A percentile compares a stretch with the other conserved stretches of the same genome.
Evolutionary conservation across 2,329 filamentous ascomycete genomes (phyloP).

Genomic region (Alternaria dauci): DNA sequence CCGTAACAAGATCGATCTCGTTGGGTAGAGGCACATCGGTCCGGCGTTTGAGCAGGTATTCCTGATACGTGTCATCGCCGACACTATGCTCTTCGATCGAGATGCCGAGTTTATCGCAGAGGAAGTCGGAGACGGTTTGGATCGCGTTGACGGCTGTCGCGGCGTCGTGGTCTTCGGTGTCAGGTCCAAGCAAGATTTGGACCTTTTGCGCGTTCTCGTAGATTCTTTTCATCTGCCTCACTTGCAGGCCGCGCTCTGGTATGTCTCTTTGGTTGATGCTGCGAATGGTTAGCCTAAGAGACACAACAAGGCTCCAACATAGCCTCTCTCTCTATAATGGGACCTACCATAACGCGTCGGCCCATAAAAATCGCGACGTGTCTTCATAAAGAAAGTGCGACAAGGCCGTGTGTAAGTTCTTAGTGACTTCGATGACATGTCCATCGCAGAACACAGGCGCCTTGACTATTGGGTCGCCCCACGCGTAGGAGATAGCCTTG

Average conservation of each 20-base stretch:
- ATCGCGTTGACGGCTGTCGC: too few species aligned
- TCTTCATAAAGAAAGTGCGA: neutral
- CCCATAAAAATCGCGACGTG: neutral
- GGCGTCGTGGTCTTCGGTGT: too few species aligned
- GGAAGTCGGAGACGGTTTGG: too few species aligned
- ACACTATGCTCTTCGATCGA: neutral
- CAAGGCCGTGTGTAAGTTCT: neutral
- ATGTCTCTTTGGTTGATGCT: neutral
- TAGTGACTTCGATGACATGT: neutral
- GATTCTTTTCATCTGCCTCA: too few species aligned
- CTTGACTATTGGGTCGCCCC: neutral
- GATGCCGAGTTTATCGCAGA: too few species aligned
- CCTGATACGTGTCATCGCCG: neutral
- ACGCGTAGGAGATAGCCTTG: neutral
- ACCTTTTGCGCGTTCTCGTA: too few species aligned
- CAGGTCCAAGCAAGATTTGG: too few species aligned
- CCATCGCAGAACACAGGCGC: neutral
- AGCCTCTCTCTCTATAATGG: accelerated
- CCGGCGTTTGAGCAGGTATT: neutral
- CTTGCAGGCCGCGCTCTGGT: too few species aligned
- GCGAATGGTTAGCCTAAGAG: neutral
- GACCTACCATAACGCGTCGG: neutral
- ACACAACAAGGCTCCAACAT: neutral
- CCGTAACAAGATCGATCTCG: neutral
- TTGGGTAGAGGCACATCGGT: neutral